A percentile compares a stretch with the other conserved stretches of the same genome.
Evolutionary conservation across 345 rosid species (phyloP).

Genomic region (Hibiscus mutabilis): DNA sequence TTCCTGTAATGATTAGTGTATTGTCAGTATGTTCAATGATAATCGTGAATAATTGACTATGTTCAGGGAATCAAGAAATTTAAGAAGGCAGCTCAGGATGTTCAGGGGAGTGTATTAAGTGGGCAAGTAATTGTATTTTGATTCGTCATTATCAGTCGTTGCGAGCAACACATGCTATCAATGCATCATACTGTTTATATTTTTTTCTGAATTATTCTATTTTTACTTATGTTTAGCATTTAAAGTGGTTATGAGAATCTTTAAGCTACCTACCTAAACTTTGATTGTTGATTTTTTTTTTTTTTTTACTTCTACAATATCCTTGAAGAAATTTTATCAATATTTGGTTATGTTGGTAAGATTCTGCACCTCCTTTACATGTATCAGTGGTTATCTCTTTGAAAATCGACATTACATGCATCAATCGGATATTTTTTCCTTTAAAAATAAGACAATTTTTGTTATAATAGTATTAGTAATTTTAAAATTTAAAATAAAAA

Average conservation of each 20-base stretch:
- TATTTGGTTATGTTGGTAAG: not conserved
- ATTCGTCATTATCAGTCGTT: slow-evolving; percentile 1
- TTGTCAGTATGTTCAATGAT: not conserved
- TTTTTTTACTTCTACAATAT: not conserved
- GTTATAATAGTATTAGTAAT: no score
- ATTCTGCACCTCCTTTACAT: not conserved
- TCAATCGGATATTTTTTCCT: no score
- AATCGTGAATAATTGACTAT: slow-evolving; percentile 1
- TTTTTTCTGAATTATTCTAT: not conserved
- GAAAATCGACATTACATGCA: no score
- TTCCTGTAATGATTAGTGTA: not conserved
- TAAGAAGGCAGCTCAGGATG: slow-evolving; percentile 81
- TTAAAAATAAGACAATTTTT: no score
- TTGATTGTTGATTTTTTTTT: not conserved
- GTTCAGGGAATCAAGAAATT: slow-evolving; percentile 90
- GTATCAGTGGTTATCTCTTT: not conserved
- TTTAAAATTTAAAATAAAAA: no score
- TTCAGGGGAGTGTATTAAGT: slow-evolving; percentile 61
- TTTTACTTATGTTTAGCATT: not conserved
- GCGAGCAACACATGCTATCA: not conserved
- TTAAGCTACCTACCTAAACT: not conserved
- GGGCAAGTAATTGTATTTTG: slow-evolving; percentile 51
- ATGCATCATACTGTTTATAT: not conserved
- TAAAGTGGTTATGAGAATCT: slow-evolving; percentile 2
- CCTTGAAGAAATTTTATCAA: not conserved